Conservation (phyloP, 208 protist genomes). For the Wallacemonas sp. region DNA sequence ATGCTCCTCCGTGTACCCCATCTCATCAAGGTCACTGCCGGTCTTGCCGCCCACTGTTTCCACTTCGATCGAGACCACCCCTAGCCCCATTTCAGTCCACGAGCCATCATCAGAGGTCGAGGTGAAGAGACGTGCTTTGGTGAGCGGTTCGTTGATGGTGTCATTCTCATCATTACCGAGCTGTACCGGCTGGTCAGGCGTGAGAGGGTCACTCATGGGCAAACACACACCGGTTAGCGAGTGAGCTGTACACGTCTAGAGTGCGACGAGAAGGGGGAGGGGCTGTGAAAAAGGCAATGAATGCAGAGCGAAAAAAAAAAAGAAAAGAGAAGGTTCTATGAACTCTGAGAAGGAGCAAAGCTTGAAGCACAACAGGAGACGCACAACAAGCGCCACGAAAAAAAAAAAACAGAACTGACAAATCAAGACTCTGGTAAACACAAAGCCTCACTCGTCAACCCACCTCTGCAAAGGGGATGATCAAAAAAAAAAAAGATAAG, state of each 20-base stretch:
- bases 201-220: neutral
- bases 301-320: conserved; percentile 6
- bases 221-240: too few relatives aligned
- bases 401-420: too few relatives aligned
- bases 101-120: conserved; percentile 34
- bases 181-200: conserved; percentile 10
- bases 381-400: too few relatives aligned
- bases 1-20: conserved; percentile 12
- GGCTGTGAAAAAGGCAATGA: too few relatives aligned
- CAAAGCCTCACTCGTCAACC: too few relatives aligned
- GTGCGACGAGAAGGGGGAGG: too few relatives aligned
- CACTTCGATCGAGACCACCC: conserved; percentile 39
- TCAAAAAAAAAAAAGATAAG: too few relatives aligned
- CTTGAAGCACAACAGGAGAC: neutral
- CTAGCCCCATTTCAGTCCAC: conserved; percentile 73
- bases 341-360: conserved; percentile 16
- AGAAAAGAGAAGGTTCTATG: conserved; percentile 1
- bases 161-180: conserved; percentile 4
- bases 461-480: too few relatives aligned
- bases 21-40: conserved; percentile 7
- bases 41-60: neutral
- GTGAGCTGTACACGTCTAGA: too few relatives aligned
- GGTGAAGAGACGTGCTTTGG: conserved; percentile 81
- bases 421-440: too few relatives aligned
- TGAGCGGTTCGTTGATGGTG: conserved; percentile 30